Base-by-base conservation (phyloP, 1,284 basidiomycete species). In the Trametes sp. region DNA sequence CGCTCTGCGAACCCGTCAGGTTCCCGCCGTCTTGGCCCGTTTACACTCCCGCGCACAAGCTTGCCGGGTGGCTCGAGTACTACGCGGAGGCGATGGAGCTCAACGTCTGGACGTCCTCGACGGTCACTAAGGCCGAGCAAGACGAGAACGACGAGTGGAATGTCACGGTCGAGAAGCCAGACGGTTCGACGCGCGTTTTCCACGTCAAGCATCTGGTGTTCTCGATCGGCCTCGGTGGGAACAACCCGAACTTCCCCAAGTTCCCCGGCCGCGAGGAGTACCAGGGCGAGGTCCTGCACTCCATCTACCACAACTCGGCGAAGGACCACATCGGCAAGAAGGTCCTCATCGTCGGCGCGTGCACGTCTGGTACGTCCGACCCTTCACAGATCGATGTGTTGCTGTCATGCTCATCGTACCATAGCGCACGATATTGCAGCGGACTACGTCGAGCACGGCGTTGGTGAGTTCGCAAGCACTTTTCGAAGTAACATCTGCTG, bases 51-150 rank as follows among this genome's bases (percentile, higher is more conserved):
- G 83, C 86, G 19, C 76, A 74, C 23, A 85, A 87, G 83, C 80
- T 92, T 11, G 89, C 85, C 0, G 84, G 87, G 68, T 92, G 88
- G 85, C 79, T 91, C 9, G 88, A 91, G 73, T 77, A 76, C 31
- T 92, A 90, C 73, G 88, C 87, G 4, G 81, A 87, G 45, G 73
- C 82, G 0, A 77, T 90, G 68, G 88, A 91, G 66, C 73, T 91
- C 44, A 84, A 87, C 73, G 79, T 87, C 31, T 91, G 89, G 89
- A 85, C 84, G 1, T 83, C 84, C 9, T 79, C 85, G 1, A 81
- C 73, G 4, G 77, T 87, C 14, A 78, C 72, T 2, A 73, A 73
- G 21, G 80, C 82, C 2, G 66, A 72, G 7, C 84, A 82, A 66
- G 80, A 86, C 67, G 73, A 76, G 21, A 69, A 73, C 21, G 81